Evolutionary conservation across 2,329 filamentous ascomycete species (phyloP).

Genomic region (Drechslerella stenobrocha): DNA sequence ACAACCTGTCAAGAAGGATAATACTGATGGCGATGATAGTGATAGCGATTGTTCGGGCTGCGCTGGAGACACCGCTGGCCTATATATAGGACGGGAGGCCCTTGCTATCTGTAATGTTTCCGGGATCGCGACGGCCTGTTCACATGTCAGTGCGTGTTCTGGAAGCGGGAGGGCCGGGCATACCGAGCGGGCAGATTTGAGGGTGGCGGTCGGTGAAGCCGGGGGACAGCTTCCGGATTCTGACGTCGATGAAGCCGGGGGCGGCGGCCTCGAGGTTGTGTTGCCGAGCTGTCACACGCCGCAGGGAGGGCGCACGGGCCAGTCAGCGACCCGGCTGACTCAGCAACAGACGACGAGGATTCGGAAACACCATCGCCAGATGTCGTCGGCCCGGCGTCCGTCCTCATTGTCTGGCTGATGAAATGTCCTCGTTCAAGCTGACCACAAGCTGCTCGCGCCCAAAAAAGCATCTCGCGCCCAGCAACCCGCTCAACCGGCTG

Average conservation of each 20-base stretch:
- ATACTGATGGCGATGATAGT: too few species aligned
- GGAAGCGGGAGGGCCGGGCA: constrained; percentile 20
- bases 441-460: constrained; percentile 20
- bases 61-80: too few species aligned
- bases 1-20: too few species aligned
- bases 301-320: not conserved
- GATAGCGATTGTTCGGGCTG: too few species aligned
- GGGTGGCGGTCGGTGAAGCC: constrained; percentile 9
- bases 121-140: too few species aligned
- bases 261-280: too few species aligned
- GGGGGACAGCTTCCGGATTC: constrained; percentile 33
- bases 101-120: too few species aligned
- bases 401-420: not conserved
- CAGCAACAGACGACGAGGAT: too few species aligned
- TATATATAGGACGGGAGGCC: too few species aligned
- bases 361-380: not conserved
- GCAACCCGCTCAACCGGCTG: constrained; percentile 42
- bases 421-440: constrained; percentile 17
- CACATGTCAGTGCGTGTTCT: constrained; percentile 32
- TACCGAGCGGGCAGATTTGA: constrained; percentile 28
- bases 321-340: too few species aligned
- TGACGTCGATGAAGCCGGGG: constrained; percentile 12
- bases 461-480: constrained; percentile 12
- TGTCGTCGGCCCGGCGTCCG: too few species aligned
- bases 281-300: not conserved